Percentiles rank a stretch among this genome's conserved stretches.
Conservation (phyloP, 2,329 filamentous ascomycete genomes). For the Magnaporthiopsis rhizophila region DNA sequence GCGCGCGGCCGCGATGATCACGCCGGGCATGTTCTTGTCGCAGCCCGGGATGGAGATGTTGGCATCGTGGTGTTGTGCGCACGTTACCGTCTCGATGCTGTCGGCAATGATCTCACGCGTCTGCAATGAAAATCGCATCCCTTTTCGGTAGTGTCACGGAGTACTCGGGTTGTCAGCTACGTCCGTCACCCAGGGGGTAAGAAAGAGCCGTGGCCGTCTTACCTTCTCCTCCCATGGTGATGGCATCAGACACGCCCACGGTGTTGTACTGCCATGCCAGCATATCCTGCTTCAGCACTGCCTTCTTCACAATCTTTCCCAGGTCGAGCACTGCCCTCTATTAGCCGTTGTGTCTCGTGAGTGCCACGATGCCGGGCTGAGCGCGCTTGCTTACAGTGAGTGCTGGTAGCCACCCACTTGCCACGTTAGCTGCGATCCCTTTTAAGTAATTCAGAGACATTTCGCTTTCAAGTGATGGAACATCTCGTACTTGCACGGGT, state of each 20-base stretch:
- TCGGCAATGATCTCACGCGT: slow-evolving; percentile 95
- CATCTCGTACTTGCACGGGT: slow-evolving; percentile 76
- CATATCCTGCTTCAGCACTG: slow-evolving; percentile 76
- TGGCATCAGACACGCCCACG: slow-evolving; percentile 79
- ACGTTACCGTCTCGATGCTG: slow-evolving; percentile 98
- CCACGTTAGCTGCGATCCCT: neutral
- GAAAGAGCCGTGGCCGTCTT: slow-evolving; percentile 14
- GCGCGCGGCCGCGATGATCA: slow-evolving; percentile 87
- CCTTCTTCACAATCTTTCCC: slow-evolving; percentile 77
- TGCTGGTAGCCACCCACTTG: slow-evolving; percentile 19
- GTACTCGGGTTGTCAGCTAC: neutral
- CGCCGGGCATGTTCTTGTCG: slow-evolving; percentile 99
- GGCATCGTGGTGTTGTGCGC: slow-evolving; percentile 96
- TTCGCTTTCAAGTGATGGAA: neutral
- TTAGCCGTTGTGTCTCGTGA: neutral
- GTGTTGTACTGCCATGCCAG: slow-evolving; percentile 94
- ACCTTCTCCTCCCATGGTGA: slow-evolving; percentile 94
- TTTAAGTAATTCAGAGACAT: neutral
- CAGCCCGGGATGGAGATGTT: slow-evolving; percentile 96
- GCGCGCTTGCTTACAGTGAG: slow-evolving; percentile 27
- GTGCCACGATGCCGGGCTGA: neutral
- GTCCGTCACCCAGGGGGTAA: neutral
- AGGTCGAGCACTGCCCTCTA: slow-evolving; percentile 62
- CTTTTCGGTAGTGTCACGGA: neutral
- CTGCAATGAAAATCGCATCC: slow-evolving; percentile 72